Conservation (phyloP, 2,329 filamentous ascomycete species). For the Penicillium paneum region DNA sequence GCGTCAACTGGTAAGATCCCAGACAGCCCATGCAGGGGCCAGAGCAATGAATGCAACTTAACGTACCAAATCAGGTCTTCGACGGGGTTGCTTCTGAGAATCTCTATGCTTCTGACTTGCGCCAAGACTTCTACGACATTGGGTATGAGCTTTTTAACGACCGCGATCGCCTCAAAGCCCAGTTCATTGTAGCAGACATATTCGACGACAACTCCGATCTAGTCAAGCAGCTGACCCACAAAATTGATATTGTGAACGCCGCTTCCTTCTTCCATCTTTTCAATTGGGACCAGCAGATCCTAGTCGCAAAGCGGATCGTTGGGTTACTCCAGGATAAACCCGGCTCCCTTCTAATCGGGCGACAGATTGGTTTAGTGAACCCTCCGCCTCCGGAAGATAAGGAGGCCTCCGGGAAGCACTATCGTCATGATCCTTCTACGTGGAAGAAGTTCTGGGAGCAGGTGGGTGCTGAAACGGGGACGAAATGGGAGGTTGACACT, state of each 20-base stretch:
- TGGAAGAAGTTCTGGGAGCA: slow-evolving; percentile 57
- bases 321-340: slow-evolving; percentile 28
- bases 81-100: slow-evolving; percentile 51
- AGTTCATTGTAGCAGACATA: slow-evolving; percentile 46
- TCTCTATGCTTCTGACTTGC: slow-evolving; percentile 52
- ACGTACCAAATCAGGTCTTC: slow-evolving; percentile 10
- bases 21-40: not conserved
- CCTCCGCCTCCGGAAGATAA: slow-evolving; percentile 9
- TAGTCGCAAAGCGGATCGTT: slow-evolving; percentile 33
- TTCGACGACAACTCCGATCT: slow-evolving; percentile 29
- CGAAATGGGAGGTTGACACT: slow-evolving; percentile 46
- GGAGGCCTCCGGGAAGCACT: slow-evolving; percentile 27
- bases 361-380: slow-evolving; percentile 20
- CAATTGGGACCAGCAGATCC: slow-evolving; percentile 31
- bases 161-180: slow-evolving; percentile 24
- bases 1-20: slow-evolving; percentile 17
- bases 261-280: slow-evolving; percentile 46
- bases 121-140: slow-evolving; percentile 53
- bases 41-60: not conserved
- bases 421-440: slow-evolving; percentile 49
- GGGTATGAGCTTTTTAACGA: slow-evolving; percentile 65
- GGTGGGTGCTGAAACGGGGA: slow-evolving; percentile 50
- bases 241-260: slow-evolving; percentile 41
- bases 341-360: slow-evolving; percentile 24
- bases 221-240: slow-evolving; percentile 22